Evolutionary conservation across 345 rosid species (phyloP), one percentile per base, ranked within the genome.

Genomic region (Boechera divaricarpa): DNA sequence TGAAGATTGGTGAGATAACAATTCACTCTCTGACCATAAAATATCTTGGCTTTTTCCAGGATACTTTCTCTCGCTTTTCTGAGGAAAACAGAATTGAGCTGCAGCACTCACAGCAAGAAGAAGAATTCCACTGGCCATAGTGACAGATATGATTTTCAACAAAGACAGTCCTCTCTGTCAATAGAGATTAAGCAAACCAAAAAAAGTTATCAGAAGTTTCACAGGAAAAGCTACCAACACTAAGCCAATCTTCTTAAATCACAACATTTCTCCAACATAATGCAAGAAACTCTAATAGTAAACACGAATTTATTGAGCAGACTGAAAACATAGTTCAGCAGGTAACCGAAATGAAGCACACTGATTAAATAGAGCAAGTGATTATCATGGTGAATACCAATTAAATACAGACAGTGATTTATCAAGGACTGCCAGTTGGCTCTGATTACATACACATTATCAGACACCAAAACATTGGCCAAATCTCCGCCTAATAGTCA

Each of bases 101-200:
- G 86, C 75, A 64, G 83, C 80, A 78, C 86, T 58, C 51, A 88
- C 18, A 32, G 86, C 47, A 44, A 87, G 16, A 10, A 90, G 84
- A 76, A 91, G 74, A 76, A 90, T 81, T 77, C 94, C 98, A 77
- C 92, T 88, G 35, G 86, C 91, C 59, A 89, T 54, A 63, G 81
- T 82, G 60, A 80, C 67, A 70, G 88, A 82, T 56, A 91, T 63
- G 82, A 83, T 51, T 62, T 79, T 90, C 78, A 86, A 80, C 62
- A 87, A 68, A 51, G 87, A 85, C 45, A 81, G 78, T 60, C 74
- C 84, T 82, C 82, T 79, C 98, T 94, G 96, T 42, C 81, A 75
- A 64, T 38, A 75, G 67, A 56, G 18, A 67, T 9, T 8, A 68
- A 61, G 6, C 29, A 73, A 52, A 42, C 55, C 31, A 15, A n/a